Base-by-base conservation (phyloP, 129 eudicot species). In the Glebionis coronaria region DNA sequence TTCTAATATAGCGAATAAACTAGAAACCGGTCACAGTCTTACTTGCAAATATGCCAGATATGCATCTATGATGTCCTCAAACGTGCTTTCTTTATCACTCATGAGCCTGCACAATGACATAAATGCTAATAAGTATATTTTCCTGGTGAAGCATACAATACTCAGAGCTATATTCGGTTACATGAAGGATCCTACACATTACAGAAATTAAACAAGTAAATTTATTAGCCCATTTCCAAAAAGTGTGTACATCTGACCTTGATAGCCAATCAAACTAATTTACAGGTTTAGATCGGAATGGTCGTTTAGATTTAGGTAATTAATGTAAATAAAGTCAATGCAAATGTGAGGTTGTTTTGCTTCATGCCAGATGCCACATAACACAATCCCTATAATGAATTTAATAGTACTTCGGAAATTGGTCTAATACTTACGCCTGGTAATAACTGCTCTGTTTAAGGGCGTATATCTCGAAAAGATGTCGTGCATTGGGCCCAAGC, bases 41-140 rank as follows among this genome's bases (percentile, higher is more conserved):
- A 92, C 98, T 73, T 93, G 98, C 74, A 93, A 69, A 86, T 88
- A 77, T 67, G 95, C 98, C 84, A 93, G 72, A 87, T 88, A 93
- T 15, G 94, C 87, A 82, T 93, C 98, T 35, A 93, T 82, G 65
- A 88, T 86, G 80, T 93, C 98, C 80, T 93, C 97, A 40, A 88
- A 84, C 16, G 90, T 80, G 79, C 86, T 84, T 50, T 77, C 80
- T 70, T 78, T 82, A 64, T 82, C 83, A 38, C 63, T 85, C 90
- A 84, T 83, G 79, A 83, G 73, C 82, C 96, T 93, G 74, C 77
- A 76, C 14, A 45, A 16, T 18, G 65, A 20, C 42, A 62, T n/a
- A 38, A 67, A 38, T 4, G 29, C 42, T 6, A 6, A 35, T 35
- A 35, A 35, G 42, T 35, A 35, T 6, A 35, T 35, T 35, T 35